phyloP scores from a whole-genome alignment of 805 yeast genomes.

The Ogataea methanolica region DNA sequence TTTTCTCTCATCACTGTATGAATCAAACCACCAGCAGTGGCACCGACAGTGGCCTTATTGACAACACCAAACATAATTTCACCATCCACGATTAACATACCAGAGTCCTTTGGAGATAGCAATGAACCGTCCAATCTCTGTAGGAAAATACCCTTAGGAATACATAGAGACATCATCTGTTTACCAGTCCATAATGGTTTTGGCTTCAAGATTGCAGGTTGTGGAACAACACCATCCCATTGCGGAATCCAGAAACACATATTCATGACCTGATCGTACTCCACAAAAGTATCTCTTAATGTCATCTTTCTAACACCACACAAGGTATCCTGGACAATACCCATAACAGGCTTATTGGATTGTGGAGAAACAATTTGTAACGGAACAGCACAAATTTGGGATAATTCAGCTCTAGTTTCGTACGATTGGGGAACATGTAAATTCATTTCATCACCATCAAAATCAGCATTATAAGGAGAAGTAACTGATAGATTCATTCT shows the following conservation, averaged over 20 bases:
- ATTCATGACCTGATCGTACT: slow-evolving; percentile 92
- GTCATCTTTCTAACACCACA: slow-evolving; percentile 98
- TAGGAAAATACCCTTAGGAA: slow-evolving; percentile 92
- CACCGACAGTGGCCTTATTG: slow-evolving; percentile 97
- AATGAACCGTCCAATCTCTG: slow-evolving; percentile 91
- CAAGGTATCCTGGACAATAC: slow-evolving; percentile 97
- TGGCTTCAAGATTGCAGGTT: slow-evolving; percentile 91
- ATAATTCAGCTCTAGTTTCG: slow-evolving; percentile 94
- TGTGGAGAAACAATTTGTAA: slow-evolving; percentile 97
- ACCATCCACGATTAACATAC: slow-evolving; percentile 94
- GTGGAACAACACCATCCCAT: slow-evolving; percentile 98
- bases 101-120: slow-evolving; percentile 84
- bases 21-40: slow-evolving; percentile 96
- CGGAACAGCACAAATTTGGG: slow-evolving; percentile 95
- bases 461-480: slow-evolving; percentile 99
- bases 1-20: slow-evolving; percentile 98
- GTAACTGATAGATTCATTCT: slow-evolving; percentile 95
- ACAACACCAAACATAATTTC: slow-evolving; percentile 97
- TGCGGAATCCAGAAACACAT: slow-evolving; percentile 96
- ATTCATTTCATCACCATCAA: slow-evolving; percentile 99
- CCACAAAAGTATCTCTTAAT: slow-evolving; percentile 80
- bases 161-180: slow-evolving; percentile 85
- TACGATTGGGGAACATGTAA: slow-evolving; percentile 98
- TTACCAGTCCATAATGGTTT: slow-evolving; percentile 98
- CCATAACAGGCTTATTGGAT: slow-evolving; percentile 99